Evolutionary conservation across 176 grass and related monocot species (phyloP), one percentile per base, ranked within the genome.

Genomic region (Ensete glaucum): DNA sequence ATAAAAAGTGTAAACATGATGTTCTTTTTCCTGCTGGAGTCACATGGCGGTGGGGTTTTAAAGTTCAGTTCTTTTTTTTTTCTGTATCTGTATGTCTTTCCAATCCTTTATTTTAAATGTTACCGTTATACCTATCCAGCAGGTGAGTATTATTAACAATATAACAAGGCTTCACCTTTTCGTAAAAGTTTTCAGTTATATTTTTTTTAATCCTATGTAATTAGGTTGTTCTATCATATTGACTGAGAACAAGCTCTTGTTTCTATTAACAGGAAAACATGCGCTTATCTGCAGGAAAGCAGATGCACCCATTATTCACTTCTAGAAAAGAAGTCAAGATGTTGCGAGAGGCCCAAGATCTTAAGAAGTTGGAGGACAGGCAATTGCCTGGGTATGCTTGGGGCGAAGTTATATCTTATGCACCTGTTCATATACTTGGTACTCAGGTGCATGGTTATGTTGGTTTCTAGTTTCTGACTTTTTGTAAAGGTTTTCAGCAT

Each of bases 251-350:
- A 12, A 43, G 63, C 34, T 73, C 64, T 80, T 84, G 19, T 72
- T 65, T 62, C 71, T 65, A 49, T 81, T 78, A 60, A 55, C 76
- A 98, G 94, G 94, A 93, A 93, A 98, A 87, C 78, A 83, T 71
- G 48, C 83, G 21, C 74, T 73, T 98, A 64, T 98, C 90, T 82
- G 82, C 75, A 73, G 88, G 90, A 80, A 93, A 93, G 90, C 87
- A 87, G 82, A 76, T 91, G 26, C 90, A 98, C 75, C 90, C 94
- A 17, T 93, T 93, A 83, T 98, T 93, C 77, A 72, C 86, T 77
- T 85, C 74, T 73, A 69, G 80, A 55, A 89, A 83, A 80, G 16
- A 83, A 77, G 79, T 74, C 64, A 98, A 93, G 75, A 73, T 34
- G 11, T 43, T 63, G 73, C 50, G n/a, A 62, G 75, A 79, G 71